These are phyloP conservation scores for Penicillium aurantiogriseum DNA, from an alignment of 2,329 filamentous ascomycete genomes.

Conservation along the genomic window DNA sequence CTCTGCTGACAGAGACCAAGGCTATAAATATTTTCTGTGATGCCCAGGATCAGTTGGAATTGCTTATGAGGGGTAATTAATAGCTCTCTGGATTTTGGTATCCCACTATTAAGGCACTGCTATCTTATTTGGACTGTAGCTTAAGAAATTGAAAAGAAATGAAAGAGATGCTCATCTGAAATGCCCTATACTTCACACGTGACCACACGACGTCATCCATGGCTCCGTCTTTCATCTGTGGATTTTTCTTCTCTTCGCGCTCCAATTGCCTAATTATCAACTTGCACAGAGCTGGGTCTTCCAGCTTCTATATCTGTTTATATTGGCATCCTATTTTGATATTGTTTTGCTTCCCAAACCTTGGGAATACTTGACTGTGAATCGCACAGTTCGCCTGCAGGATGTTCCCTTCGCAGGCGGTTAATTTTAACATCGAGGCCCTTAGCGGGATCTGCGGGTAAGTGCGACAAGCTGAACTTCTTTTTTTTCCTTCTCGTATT, in stretches of 20 bases:
- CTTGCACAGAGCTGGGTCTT: conserved; percentile 2
- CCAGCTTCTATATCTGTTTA: not conserved
- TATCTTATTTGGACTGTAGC: not conserved
- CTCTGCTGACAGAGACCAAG: conserved; percentile 11
- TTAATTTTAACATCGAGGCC: conserved; percentile 79
- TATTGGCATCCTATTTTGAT: not conserved
- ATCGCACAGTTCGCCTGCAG: conserved; percentile 11
- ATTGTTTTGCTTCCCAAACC: not conserved
- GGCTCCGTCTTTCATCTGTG: conserved; percentile 7
- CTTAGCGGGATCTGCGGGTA: conserved; percentile 89
- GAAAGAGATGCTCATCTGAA: not conserved
- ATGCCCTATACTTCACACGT: conserved; percentile 15
- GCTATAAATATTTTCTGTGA: conserved; percentile 60
- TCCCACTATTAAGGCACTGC: not conserved
- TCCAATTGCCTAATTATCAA: conserved; percentile 12
- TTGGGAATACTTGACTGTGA: conserved; percentile 4
- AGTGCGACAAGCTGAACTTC: conserved; percentile 26
- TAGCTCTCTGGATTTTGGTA: not conserved
- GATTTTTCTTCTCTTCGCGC: conserved; percentile 17
- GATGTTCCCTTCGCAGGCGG: conserved; percentile 42
- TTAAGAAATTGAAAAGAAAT: not conserved
- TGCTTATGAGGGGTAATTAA: conserved; percentile 16
- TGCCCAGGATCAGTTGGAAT: conserved; percentile 55
- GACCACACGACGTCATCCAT: conserved; percentile 24
- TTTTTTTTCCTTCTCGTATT: not conserved